Evolutionary conservation across 306 rosid species (phyloP), one percentile per base, ranked within the genome.

Genomic region (Rubus parviflorus): DNA sequence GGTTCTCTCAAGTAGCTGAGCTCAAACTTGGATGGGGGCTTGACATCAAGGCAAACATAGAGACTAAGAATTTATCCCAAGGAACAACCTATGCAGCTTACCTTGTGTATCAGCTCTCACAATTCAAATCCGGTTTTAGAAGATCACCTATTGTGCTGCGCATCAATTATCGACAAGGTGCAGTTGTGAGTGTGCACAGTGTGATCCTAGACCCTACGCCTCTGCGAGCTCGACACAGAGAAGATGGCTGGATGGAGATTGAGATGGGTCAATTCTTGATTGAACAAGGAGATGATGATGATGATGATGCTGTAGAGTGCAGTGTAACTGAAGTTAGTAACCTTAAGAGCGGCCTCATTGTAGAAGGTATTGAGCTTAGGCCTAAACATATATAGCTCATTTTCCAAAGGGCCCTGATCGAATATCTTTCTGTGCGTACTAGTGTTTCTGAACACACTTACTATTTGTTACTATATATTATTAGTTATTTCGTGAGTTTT

Each of bases 281-380:
- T 66, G 81, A 53, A 37, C 10, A 37, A 10, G 82, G 79, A 63
- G 77, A 56, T 25, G 38, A 12, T 60, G 65, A 23, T 60, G 65
- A 23, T 2, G 75, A 77, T 64, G 80, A 58, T 17, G 15, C 37
- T 5, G 67, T 82, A 5, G 22, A 48, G 30, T 78, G 25, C 15
- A 42, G 69, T 11, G 8, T 82, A 45, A 40, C 16, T n/a, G 65
- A 78, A 19, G 8, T 35, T 51, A 5, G 2, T 12, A 38, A 0
- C 10, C 3, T 0, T 1, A 61, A 70, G 25, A 0, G 45, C 12
- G 81, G 81, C 22, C 70, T 81, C 42, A 22, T 81, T 66, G 81
- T 81, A n/a, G 88, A 81, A 58, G 85, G 85, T 22, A 37, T 85
- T 72, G 88, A 81, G 68, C 42, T 85, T 3, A 81, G 82, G 51